Evolutionary conservation across 2,329 filamentous ascomycete genomes (phyloP).

Genomic region (Ceratocystis diversiconidia): DNA sequence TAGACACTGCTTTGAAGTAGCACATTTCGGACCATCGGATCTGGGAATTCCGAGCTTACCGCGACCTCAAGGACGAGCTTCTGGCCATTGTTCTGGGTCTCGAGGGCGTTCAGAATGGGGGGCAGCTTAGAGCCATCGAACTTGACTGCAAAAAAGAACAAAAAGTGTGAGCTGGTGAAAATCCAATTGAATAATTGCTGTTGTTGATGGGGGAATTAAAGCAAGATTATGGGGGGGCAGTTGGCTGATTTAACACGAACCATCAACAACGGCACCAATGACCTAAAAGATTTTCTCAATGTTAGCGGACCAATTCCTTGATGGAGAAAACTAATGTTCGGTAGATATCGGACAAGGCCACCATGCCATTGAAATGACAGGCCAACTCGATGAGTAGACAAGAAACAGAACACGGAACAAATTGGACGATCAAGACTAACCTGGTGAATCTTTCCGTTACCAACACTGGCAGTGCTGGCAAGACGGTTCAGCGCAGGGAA

Average conservation of each 20-base stretch:
- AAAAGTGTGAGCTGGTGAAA: conserved; percentile 15
- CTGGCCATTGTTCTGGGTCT: conserved; percentile 78
- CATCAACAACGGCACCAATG: conserved; percentile 98
- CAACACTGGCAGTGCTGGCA: conserved; percentile 43
- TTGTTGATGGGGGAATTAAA: conserved; percentile 1
- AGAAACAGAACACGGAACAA: neutral
- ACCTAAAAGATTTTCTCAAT: conserved; percentile 57
- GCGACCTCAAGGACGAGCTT: conserved; percentile 95
- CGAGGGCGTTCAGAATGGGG: conserved; percentile 91
- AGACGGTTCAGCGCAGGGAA: conserved; percentile 42
- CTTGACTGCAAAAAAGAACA: conserved; percentile 54
- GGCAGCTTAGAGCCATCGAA: conserved; percentile 90
- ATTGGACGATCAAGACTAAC: conserved; percentile 28
- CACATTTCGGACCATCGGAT: conserved; percentile 19
- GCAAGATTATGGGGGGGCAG: too few species aligned
- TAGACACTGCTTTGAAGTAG: neutral
- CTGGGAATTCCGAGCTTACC: conserved; percentile 40
- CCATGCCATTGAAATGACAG: conserved; percentile 1
- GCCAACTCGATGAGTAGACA: neutral
- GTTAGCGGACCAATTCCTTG: conserved; percentile 23
- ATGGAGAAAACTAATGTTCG: neutral
- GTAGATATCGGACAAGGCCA: conserved; percentile 6
- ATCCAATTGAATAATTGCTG: conserved; percentile 4
- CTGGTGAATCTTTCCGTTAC: conserved; percentile 57
- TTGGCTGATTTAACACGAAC: conserved; percentile 40